Evolutionary conservation across 1,139 yeast species (phyloP).

Genomic region (Zygotorulaspora mrakii): DNA sequence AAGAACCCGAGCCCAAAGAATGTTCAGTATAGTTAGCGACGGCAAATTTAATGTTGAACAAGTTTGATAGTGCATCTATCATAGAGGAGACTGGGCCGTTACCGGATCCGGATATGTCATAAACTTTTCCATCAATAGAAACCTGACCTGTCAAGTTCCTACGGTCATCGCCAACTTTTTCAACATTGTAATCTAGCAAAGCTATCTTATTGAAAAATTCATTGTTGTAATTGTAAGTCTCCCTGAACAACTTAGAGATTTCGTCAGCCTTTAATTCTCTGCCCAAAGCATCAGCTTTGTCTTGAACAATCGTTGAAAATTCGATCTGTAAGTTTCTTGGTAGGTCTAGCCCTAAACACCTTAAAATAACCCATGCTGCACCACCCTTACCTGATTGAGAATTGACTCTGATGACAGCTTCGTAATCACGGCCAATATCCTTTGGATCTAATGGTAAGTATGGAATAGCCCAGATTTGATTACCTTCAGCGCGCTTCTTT

Average conservation of each 20-base stretch:
- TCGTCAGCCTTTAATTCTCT: constrained; percentile 79
- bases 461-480: constrained; percentile 72
- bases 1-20: constrained; percentile 82
- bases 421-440: constrained; percentile 94
- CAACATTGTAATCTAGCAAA: constrained; percentile 50
- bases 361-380: constrained; percentile 93
- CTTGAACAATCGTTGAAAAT: constrained; percentile 80
- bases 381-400: constrained; percentile 99
- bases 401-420: constrained; percentile 95
- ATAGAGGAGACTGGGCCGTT: constrained; percentile 96
- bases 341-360: constrained; percentile 82
- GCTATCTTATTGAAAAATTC: constrained; percentile 36
- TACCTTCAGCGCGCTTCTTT: constrained; percentile 45
- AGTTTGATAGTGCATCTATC: constrained; percentile 65
- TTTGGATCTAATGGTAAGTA: constrained; percentile 94
- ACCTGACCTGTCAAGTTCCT: constrained; percentile 52
- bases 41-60: constrained; percentile 57
- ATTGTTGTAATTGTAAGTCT: constrained; percentile 61
- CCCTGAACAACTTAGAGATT: constrained; percentile 69
- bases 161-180: constrained; percentile 41
- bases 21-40: constrained; percentile 89
- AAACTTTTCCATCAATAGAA: constrained; percentile 44
- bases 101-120: constrained; percentile 65
- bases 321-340: constrained; percentile 91
- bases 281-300: constrained; percentile 74